These are phyloP conservation scores for Conoideocrella luteorostrata DNA, from an alignment of 2,329 filamentous ascomycete species.

Conservation along the genomic window DNA sequence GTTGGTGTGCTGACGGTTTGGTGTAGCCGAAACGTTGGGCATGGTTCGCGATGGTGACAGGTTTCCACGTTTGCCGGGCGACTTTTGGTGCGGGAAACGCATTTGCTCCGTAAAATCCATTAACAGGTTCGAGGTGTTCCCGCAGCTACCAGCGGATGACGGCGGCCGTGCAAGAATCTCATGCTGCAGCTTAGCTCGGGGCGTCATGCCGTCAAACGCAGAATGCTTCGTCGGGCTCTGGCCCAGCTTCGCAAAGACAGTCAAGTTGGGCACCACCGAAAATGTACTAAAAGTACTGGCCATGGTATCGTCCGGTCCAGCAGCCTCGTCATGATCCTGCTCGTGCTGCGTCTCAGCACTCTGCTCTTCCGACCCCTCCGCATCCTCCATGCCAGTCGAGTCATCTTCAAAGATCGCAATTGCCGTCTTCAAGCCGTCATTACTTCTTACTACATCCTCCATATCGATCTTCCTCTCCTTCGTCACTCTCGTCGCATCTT, in stretches of 20 bases:
- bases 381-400: constrained; percentile 20
- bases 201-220: constrained; percentile 31
- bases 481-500: constrained; percentile 15
- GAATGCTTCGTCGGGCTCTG: constrained; percentile 54
- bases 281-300: constrained; percentile 84
- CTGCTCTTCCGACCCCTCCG: constrained; percentile 19
- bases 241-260: constrained; percentile 69
- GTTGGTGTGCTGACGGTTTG: constrained; percentile 53
- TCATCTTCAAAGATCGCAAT: constrained; percentile 60
- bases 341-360: constrained; percentile 23
- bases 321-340: constrained; percentile 30
- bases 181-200: constrained; percentile 28
- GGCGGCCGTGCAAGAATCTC: constrained; percentile 23
- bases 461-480: constrained; percentile 38
- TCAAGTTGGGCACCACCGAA: constrained; percentile 83
- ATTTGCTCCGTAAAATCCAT: constrained; percentile 82
- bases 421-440: constrained; percentile 50
- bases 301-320: constrained; percentile 62
- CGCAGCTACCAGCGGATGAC: constrained; percentile 34
- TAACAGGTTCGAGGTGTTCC: constrained; percentile 69
- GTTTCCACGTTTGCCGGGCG: constrained; percentile 36
- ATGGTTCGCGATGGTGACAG: constrained; percentile 26
- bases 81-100: constrained; percentile 36
- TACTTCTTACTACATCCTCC: constrained; percentile 48
- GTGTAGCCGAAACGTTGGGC: constrained; percentile 33